Evolutionary conservation across 768 basidiomycete genomes (phyloP).

Genomic region (Suillus subalutaceus): DNA sequence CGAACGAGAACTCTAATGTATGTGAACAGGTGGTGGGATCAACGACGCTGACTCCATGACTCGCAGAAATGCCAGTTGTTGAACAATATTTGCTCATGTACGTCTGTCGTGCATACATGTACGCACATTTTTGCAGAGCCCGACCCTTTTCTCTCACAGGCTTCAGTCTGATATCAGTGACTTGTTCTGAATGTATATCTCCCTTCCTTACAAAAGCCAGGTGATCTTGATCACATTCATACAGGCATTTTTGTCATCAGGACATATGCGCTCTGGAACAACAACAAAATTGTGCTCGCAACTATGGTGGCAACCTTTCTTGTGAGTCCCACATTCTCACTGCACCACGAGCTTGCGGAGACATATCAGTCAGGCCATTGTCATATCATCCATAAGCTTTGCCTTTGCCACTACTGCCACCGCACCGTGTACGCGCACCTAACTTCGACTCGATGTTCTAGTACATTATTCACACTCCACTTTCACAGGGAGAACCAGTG

Average conservation of each 20-base stretch:
- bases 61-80: neutral
- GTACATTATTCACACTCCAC: neutral
- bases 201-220: neutral
- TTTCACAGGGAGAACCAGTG: neutral
- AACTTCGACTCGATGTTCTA: neutral
- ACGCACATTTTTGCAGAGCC: neutral
- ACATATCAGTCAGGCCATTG: neutral
- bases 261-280: slow-evolving; percentile 1
- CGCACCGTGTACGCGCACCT: slow-evolving; percentile 1
- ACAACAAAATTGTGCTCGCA: neutral
- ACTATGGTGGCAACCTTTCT: neutral
- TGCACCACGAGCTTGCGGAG: neutral
- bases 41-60: neutral
- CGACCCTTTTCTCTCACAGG: neutral
- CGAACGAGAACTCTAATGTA: neutral
- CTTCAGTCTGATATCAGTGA: neutral
- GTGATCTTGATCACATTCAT: neutral
- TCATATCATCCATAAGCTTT: neutral
- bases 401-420: neutral
- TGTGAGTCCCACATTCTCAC: neutral
- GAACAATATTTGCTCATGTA: neutral
- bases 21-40: neutral
- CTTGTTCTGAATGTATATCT: neutral
- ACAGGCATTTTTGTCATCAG: neutral
- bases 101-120: neutral